These are phyloP conservation scores for Candida labiduridarum DNA, from an alignment of 1,139 yeast genomes.

Conservation along the genomic window DNA sequence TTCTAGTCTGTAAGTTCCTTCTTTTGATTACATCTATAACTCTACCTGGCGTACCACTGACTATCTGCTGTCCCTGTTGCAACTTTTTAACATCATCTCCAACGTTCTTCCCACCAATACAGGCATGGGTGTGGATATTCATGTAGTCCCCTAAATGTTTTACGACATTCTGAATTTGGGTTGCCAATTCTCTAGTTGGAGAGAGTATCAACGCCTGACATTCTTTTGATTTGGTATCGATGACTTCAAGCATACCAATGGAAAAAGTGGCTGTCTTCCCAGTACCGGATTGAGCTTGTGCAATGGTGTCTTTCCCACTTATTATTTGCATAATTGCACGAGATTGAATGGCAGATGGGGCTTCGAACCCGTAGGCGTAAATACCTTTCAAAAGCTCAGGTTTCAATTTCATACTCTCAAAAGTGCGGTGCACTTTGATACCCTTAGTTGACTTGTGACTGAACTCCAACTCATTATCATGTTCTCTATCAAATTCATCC, in stretches of 20 bases:
- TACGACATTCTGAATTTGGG: conserved; percentile 85
- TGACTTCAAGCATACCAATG: conserved; percentile 83
- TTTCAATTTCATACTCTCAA: conserved; percentile 79
- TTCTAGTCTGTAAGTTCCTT: conserved; percentile 64
- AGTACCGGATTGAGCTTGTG: conserved; percentile 98
- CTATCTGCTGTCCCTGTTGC: conserved; percentile 81
- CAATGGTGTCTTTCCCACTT: conserved; percentile 88
- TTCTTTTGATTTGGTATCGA: conserved; percentile 68
- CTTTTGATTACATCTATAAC: conserved; percentile 87
- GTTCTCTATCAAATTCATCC: conserved; percentile 55
- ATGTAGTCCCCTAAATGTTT: conserved; percentile 84
- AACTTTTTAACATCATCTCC: conserved; percentile 78
- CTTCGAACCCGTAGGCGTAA: conserved; percentile 88
- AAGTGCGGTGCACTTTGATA: conserved; percentile 63
- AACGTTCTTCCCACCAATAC: conserved; percentile 89
- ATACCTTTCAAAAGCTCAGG: conserved; percentile 74
- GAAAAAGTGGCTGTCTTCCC: conserved; percentile 98
- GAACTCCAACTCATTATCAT: conserved; percentile 61
- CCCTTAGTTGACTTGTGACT: conserved; percentile 55
- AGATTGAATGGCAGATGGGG: conserved; percentile 94
- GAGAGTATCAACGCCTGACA: conserved; percentile 85
- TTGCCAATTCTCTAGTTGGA: conserved; percentile 95
- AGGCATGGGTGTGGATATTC: conserved; percentile 83
- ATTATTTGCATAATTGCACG: conserved; percentile 93
- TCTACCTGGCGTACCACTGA: conserved; percentile 97